phyloP scores from a whole-genome alignment of 345 rosid genomes.

The Sisymbrium altissimum region DNA sequence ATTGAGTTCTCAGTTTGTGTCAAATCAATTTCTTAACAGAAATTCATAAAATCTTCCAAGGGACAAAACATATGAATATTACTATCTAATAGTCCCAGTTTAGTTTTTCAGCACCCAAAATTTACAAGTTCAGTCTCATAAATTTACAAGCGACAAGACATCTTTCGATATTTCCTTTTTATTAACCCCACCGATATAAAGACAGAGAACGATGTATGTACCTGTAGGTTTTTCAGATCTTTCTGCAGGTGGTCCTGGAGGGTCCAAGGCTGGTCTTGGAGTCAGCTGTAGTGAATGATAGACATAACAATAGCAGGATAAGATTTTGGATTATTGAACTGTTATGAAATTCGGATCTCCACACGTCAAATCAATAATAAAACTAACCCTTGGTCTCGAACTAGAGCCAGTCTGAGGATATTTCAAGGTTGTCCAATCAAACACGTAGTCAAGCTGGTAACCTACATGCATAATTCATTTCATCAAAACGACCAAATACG shows the following conservation, averaged over 20 bases:
- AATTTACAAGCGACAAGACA: background rate
- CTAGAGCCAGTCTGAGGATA: slow-evolving; percentile 80
- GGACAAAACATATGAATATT: too few relatives aligned
- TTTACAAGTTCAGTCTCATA: background rate
- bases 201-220: slow-evolving; percentile 28
- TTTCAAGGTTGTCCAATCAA: slow-evolving; percentile 91
- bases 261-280: slow-evolving; percentile 54
- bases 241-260: slow-evolving; percentile 65
- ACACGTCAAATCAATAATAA: background rate
- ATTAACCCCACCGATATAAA: background rate
- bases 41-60: background rate
- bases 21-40: background rate
- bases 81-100: background rate
- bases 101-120: background rate
- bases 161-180: background rate
- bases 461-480: slow-evolving; percentile 43
- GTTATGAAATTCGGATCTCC: slow-evolving; percentile 1
- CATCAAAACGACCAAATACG: slow-evolving; percentile 9
- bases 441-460: slow-evolving; percentile 87
- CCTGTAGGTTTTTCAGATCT: slow-evolving; percentile 78
- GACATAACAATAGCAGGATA: background rate
- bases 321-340: background rate
- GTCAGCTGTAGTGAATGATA: slow-evolving; percentile 41
- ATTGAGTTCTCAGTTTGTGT: background rate
- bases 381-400: slow-evolving; percentile 72